Base-by-base conservation (phyloP, 495 filamentous ascomycete genomes). In the Cercophora newfieldiana region DNA sequence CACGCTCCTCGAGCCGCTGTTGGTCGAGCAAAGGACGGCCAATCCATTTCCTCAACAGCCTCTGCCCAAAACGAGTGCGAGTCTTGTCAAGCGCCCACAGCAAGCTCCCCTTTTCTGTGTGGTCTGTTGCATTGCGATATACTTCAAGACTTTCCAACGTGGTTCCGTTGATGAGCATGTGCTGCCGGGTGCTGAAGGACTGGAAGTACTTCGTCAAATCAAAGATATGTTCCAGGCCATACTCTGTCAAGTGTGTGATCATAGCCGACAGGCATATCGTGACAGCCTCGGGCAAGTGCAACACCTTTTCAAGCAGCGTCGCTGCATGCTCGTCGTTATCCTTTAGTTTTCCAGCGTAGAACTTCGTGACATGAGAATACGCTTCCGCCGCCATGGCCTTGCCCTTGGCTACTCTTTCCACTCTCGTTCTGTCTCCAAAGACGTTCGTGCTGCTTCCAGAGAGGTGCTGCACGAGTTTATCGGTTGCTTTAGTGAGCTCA, bases 131-230 rank as follows among this genome's bases (percentile, higher is more conserved):
- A 66, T 99, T 99, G 28, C 94, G 88, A 74, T 97, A 99, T 1
- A 99, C 91, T 75, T 99, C 95, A 16, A 99, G 82, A 71, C 92
- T 97, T 16, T 93, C 92, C 37, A 99, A 73, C 0, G 93, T 99
- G 63, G 97, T 99, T 19, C 94, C 95, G 71, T 97, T 97, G 65
- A 99, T 82, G 3, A 98, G 82, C 95, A 99, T 98, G 70, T 97
- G 93, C 16, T 94, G 93, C 28, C 95, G 83, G 1, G 94, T 91
- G 71, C 91, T 96, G 77, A 99, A 99, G 0, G 94, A 91, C 72
- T 98, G 91, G 77, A 99, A 99, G 73, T 98, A 97, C 67, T 97
- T 97, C 7, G 95, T 98, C 31, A 99, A 77, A 72, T 97, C 91
- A 69, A 99, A 97, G 37, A 99, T 91, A 79, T 99, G 94, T 72